Conservation (phyloP, 805 yeast genomes). For the Cyberlindnera sargentensis region DNA sequence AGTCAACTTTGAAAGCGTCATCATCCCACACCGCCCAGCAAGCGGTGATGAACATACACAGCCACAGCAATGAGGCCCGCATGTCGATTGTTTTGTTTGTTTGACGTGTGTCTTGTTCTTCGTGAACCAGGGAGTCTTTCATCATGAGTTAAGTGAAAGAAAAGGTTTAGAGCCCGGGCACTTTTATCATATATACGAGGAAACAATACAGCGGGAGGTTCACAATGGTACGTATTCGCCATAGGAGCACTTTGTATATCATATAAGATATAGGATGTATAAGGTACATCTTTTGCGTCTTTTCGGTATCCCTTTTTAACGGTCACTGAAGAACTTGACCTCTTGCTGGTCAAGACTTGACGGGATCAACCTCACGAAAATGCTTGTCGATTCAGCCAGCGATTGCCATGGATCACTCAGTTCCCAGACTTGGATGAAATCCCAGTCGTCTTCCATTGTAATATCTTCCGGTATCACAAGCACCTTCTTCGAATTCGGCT, state of each 20-base stretch:
- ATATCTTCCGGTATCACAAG: constrained; percentile 2
- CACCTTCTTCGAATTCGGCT: constrained; percentile 10
- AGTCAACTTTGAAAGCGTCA: constrained; percentile 49
- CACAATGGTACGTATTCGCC: too few species aligned
- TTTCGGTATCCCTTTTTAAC: too few species aligned
- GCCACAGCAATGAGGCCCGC: constrained; percentile 1
- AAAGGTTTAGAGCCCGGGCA: background rate
- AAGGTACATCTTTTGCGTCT: too few species aligned
- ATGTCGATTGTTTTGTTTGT: background rate
- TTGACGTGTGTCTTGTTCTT: too few species aligned
- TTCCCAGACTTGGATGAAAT: constrained; percentile 21
- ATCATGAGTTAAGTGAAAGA: background rate
- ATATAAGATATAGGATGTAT: too few species aligned
- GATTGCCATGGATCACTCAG: constrained; percentile 22
- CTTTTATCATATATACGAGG: background rate
- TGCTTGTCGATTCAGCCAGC: constrained; percentile 17
- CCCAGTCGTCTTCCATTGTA: constrained; percentile 17
- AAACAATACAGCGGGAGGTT: background rate
- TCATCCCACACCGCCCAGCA: constrained; percentile 33
- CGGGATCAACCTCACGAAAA: constrained; percentile 20
- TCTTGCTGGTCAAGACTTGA: background rate
- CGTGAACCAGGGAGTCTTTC: too few species aligned
- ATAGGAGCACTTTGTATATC: too few species aligned
- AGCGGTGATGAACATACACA: background rate
- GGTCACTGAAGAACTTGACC: background rate